Evolutionary conservation across 208 protist genomes (phyloP).

Genomic region (Phytomonas francai): DNA sequence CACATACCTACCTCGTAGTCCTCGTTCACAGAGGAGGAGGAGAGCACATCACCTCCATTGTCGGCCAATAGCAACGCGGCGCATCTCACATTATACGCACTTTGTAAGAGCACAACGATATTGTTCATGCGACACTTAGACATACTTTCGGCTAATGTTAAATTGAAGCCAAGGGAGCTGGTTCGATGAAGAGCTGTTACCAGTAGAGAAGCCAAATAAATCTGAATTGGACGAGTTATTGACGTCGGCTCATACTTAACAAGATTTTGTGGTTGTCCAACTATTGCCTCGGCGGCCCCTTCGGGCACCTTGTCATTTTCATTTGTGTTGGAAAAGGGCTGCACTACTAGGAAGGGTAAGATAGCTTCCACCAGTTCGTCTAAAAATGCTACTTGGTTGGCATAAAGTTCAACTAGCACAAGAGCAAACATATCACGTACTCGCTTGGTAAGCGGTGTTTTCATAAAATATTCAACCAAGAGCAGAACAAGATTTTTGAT

Average conservation of each 20-base stretch:
- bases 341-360: constrained; percentile 9
- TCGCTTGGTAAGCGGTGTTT: constrained; percentile 1
- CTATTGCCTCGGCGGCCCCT: neutral
- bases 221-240: neutral
- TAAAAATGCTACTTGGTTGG: constrained; percentile 23
- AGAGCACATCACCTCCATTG: neutral
- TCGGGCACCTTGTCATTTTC: neutral
- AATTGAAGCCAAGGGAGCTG: constrained; percentile 1
- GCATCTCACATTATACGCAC: neutral
- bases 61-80: neutral
- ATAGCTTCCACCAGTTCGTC: constrained; percentile 16
- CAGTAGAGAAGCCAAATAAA: constrained; percentile 30
- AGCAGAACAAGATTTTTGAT: constrained; percentile 17
- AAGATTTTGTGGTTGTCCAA: neutral
- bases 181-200: constrained; percentile 17
- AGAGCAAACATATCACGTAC: constrained; percentile 2
- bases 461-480: constrained; percentile 28
- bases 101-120: neutral
- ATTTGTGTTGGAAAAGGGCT: constrained; percentile 5
- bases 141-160: neutral
- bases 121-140: neutral
- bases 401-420: constrained; percentile 11
- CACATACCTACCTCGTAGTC: neutral
- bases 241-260: neutral
- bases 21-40: neutral